These are phyloP conservation scores for Penicillium tannophilum DNA, from an alignment of 495 filamentous ascomycete genomes.

Conservation along the genomic window DNA sequence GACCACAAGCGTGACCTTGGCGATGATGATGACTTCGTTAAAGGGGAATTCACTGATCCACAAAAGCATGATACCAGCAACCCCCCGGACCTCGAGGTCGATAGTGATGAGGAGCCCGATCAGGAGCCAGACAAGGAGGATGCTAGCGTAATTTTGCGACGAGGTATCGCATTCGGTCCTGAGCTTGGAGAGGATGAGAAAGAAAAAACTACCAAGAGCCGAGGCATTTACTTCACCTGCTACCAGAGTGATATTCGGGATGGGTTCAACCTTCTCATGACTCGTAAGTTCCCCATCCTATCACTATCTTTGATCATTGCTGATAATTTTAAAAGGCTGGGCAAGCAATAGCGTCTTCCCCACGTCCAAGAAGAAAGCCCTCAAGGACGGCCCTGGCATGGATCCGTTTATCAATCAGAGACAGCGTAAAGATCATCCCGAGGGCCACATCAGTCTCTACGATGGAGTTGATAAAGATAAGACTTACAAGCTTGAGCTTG, in stretches of 20 bases:
- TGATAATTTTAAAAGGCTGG: conserved; percentile 19
- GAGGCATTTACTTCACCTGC: conserved; percentile 26
- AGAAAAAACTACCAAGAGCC: conserved; percentile 11
- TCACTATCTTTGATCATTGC: background rate
- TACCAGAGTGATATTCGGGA: conserved; percentile 29
- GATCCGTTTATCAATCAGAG: conserved; percentile 27
- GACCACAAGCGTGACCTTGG: conserved; percentile 23
- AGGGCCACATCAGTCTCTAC: conserved; percentile 16
- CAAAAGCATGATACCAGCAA: background rate
- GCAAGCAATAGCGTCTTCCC: conserved; percentile 28
- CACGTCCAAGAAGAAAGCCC: conserved; percentile 1
- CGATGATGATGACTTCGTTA: conserved; percentile 4
- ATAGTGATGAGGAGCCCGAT: conserved; percentile 4
- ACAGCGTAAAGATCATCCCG: conserved; percentile 20
- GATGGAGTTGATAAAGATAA: conserved; percentile 11
- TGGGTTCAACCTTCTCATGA: conserved; percentile 29
- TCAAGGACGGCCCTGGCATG: conserved; percentile 18
- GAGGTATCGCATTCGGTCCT: conserved; percentile 33
- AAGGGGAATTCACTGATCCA: conserved; percentile 7
- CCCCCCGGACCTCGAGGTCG: background rate
- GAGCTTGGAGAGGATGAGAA: conserved; percentile 15
- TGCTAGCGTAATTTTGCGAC: conserved; percentile 30
- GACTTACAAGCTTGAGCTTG: conserved; percentile 13
- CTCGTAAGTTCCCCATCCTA: conserved; percentile 13
- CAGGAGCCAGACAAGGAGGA: conserved; percentile 10